phyloP scores from a whole-genome alignment of 2,329 filamentous ascomycete species.

The Cercospora zeina region DNA sequence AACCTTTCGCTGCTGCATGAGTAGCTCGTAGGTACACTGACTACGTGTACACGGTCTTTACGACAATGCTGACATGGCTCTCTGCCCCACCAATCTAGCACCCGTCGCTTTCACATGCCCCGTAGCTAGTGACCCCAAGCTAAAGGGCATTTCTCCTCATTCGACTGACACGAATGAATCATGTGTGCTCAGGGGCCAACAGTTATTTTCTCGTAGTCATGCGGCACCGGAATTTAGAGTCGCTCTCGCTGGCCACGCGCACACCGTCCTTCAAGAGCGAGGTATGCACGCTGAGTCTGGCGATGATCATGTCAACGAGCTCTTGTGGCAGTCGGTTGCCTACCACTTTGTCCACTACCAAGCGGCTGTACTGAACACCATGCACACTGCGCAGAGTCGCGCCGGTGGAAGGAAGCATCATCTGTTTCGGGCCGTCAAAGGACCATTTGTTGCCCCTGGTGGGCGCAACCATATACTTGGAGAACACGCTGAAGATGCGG shows the following conservation, averaged over 20 bases:
- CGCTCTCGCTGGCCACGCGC: neutral
- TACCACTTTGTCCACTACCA: neutral
- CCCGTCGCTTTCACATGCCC: too few relatives aligned
- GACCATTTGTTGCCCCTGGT: neutral
- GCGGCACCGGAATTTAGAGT: neutral
- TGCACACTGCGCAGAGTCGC: too few relatives aligned
- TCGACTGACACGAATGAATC: neutral
- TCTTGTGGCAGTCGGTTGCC: neutral
- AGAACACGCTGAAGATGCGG: neutral
- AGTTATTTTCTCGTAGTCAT: neutral
- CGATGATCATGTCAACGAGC: conserved; percentile 10
- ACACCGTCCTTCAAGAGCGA: neutral
- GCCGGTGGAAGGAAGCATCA: neutral
- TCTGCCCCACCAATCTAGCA: too few relatives aligned
- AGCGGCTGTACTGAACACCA: neutral
- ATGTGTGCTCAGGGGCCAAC: neutral
- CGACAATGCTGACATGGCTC: too few relatives aligned
- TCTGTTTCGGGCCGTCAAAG: neutral
- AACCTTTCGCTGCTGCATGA: neutral
- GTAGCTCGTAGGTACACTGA: neutral
- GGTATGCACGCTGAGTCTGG: neutral
- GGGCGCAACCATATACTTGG: neutral
- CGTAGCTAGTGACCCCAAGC: neutral
- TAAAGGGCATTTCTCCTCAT: neutral
- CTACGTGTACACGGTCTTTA: too few relatives aligned